Percentiles rank a stretch among this genome's conserved stretches.
These are phyloP conservation scores for Lasiosphaeris hirsuta DNA, from an alignment of 495 filamentous ascomycete species.

Conservation along the genomic window DNA sequence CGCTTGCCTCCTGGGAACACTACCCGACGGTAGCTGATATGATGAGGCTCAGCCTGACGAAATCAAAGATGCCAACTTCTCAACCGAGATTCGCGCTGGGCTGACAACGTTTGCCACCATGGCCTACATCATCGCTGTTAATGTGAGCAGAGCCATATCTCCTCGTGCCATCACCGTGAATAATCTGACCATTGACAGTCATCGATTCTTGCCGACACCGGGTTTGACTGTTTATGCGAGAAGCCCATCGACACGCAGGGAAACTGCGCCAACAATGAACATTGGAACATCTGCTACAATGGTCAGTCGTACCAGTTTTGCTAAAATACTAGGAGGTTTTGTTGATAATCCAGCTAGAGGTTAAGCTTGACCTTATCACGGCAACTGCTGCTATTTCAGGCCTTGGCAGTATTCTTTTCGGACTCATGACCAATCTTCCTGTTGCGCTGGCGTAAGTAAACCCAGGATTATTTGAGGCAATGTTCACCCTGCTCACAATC, in stretches of 20 bases:
- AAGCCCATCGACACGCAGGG: conserved; percentile 20
- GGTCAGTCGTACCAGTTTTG: conserved; percentile 17
- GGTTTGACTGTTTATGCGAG: conserved; percentile 69
- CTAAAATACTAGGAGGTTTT: background rate
- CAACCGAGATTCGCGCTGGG: conserved; percentile 75
- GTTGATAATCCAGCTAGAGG: conserved; percentile 35
- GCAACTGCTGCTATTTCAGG: conserved; percentile 71
- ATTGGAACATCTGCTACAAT: conserved; percentile 42
- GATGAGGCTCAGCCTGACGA: conserved; percentile 53
- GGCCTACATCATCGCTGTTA: conserved; percentile 72
- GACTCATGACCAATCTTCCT: conserved; percentile 53
- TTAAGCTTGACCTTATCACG: conserved; percentile 74
- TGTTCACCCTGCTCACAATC: conserved; percentile 17
- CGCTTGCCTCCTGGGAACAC: too few species aligned
- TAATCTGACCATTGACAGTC: conserved; percentile 12
- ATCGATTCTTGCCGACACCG: conserved; percentile 56
- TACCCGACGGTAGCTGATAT: background rate
- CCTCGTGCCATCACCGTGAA: background rate
- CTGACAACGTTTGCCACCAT: conserved; percentile 83
- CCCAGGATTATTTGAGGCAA: background rate
- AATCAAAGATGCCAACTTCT: conserved; percentile 58
- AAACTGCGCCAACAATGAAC: conserved; percentile 47
- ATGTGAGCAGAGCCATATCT: conserved; percentile 30
- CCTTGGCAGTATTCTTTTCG: conserved; percentile 47
- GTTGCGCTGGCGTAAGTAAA: conserved; percentile 55